phyloP scores from a whole-genome alignment of 768 basidiomycete genomes.

The Saitozyma podzolica region DNA sequence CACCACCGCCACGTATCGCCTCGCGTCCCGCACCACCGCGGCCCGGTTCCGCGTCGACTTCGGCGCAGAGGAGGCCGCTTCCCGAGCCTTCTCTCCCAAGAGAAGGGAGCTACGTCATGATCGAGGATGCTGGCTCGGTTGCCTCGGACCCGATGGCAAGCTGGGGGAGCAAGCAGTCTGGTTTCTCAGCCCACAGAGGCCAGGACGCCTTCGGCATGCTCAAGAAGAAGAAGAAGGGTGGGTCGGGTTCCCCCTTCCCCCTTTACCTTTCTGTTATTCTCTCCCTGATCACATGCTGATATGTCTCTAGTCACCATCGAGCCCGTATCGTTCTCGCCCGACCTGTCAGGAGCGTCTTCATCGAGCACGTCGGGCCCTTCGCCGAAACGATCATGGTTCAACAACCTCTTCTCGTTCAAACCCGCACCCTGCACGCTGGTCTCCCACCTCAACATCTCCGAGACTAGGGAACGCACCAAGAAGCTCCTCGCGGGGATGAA shows the following conservation, averaged over 20 bases:
- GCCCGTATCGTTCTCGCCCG: slow-evolving; percentile 36
- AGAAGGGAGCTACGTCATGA: slow-evolving; percentile 48
- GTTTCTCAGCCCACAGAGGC: slow-evolving; percentile 28
- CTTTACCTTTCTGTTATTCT: too few species aligned
- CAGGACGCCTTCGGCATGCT: slow-evolving; percentile 47
- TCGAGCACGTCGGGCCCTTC: slow-evolving; percentile 24
- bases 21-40: neutral
- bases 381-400: slow-evolving; percentile 77
- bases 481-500: slow-evolving; percentile 71
- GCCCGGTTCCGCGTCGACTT: neutral
- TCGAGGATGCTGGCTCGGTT: slow-evolving; percentile 31
- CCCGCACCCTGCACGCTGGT: slow-evolving; percentile 56
- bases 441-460: slow-evolving; percentile 56
- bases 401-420: slow-evolving; percentile 83
- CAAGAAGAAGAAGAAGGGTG: slow-evolving; percentile 43
- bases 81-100: slow-evolving; percentile 12
- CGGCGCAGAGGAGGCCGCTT: too few species aligned
- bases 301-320: slow-evolving; percentile 24
- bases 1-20: slow-evolving; percentile 17
- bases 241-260: neutral
- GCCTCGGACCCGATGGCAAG: slow-evolving; percentile 26
- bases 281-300: neutral
- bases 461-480: slow-evolving; percentile 72
- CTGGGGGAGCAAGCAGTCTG: slow-evolving; percentile 28
- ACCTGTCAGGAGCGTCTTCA: slow-evolving; percentile 22